Evolutionary conservation across 192 early-diverging fungal species (phyloP), one percentile per base, ranked within the genome.

Genomic region (Podila epicladia): DNA sequence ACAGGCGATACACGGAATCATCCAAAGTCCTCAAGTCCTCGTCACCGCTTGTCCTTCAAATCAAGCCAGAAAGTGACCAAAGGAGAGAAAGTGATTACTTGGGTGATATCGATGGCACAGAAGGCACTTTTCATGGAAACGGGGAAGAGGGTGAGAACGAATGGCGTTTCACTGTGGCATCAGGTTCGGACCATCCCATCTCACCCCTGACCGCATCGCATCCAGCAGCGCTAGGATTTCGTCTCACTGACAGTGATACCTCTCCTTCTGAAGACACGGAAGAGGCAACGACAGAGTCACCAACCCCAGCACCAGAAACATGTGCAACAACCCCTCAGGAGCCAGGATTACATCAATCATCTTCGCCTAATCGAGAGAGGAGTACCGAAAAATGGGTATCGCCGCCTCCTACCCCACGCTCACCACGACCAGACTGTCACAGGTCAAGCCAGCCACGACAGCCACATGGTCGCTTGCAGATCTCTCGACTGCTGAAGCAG

Each of bases 401-500:
- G 26, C 59, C 59, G 9, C 59, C 59, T 61, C 59, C 59, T 17
- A 11, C 59, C 4, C 59, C 59, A 32, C 26, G 59, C 8, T 31
- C 1, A 19, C 17, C 11, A 13, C 53, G n/a, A 2, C 59, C 20
- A 26, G 59, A 31, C 4, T 61, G 15, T 15, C 59, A 61, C 9
- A 32, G 15, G 24, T 31, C 22, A 26, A 20, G 26, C 6, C 59
- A 24, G 8, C 59, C 11, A 33, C 67, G 65, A 58, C 62, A 65
- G 24, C 45, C 69, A 3, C 60, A 68, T 22, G 67, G 65, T 26
- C 71, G 77, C 4, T 51, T 73, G 4, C 71, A 62, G 9, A 55
- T 78, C 33, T 59, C 75, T 35, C 61, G 67, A 64, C 53, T 80
- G 0, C 49, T 80, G 48, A 80, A 73, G 31, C 77, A 80, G n/a